These are phyloP conservation scores for Pisolithus tinctorius DNA, from an alignment of 768 basidiomycete genomes.

Conservation along the genomic window DNA sequence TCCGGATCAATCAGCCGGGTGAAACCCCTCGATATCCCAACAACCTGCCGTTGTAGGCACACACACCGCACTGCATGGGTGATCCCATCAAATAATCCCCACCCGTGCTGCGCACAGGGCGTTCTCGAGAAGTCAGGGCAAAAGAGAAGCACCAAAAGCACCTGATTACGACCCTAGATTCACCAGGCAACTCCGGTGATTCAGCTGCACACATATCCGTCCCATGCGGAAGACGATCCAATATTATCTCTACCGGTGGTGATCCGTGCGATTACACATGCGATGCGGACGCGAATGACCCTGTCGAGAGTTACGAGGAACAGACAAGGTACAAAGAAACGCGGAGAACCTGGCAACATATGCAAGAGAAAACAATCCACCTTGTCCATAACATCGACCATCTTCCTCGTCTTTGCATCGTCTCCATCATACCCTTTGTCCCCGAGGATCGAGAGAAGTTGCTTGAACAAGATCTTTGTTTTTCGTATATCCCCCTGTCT, in stretches of 20 bases:
- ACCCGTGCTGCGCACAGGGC: no score
- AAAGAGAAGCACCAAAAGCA: not conserved
- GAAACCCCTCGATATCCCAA: no score
- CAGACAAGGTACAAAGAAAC: no score
- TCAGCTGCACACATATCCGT: constrained; percentile 50
- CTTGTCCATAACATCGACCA: constrained; percentile 72
- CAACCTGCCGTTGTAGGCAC: no score
- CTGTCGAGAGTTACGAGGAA: no score
- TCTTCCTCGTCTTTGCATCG: constrained; percentile 36
- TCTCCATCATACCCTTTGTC: constrained; percentile 51
- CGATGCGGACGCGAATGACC: no score
- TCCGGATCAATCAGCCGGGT: no score
- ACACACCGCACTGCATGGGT: no score
- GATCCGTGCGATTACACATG: constrained; percentile 72
- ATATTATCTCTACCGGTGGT: constrained; percentile 66
- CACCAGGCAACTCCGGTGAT: constrained; percentile 38
- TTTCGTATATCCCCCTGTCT: constrained; percentile 58
- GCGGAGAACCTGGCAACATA: no score
- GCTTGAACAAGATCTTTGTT: constrained; percentile 49
- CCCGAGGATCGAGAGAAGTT: constrained; percentile 63
- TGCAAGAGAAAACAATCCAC: constrained; percentile 26
- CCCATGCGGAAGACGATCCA: constrained; percentile 80
- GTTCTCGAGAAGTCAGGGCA: constrained; percentile 3
- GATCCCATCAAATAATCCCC: no score
- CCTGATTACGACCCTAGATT: not conserved